Percentiles rank a stretch among this genome's conserved stretches.
Conservation (phyloP, 139 green algal species). For the Eudorina sp. region DNA sequence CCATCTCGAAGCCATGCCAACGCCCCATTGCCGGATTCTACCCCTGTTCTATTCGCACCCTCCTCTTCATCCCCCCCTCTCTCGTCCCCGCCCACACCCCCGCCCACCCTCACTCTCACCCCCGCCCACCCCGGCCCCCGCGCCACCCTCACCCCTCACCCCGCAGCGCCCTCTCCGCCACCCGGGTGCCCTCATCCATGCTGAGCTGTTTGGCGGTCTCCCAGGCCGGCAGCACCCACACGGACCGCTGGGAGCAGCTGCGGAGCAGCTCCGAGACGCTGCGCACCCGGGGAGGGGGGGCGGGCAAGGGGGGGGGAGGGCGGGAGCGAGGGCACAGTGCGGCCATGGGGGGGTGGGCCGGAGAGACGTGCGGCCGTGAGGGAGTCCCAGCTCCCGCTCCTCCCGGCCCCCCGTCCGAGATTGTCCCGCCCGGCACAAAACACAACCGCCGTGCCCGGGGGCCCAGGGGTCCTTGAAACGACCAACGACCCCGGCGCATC, state of each 20-base stretch:
- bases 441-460: no score
- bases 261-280: slow-evolving; percentile 31
- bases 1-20: no score
- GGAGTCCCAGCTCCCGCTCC: no score
- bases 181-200: slow-evolving; percentile 14
- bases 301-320: background rate
- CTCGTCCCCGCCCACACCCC: background rate
- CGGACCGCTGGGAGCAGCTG: slow-evolving; percentile 10
- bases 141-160: slow-evolving; percentile 12
- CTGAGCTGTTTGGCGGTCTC: slow-evolving; percentile 57
- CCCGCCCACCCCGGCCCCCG: background rate
- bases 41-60: no score
- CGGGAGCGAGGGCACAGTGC: no score
- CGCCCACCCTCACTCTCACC: background rate
- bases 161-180: slow-evolving; percentile 25
- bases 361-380: no score
- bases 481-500: background rate
- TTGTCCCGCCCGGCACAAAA: no score
- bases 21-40: no score
- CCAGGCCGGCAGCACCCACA: slow-evolving; percentile 68
- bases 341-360: no score
- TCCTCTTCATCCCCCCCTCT: no score
- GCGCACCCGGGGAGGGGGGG: background rate
- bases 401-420: no score
- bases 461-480: background rate